A percentile compares a stretch with the other conserved stretches of the same genome.
These are phyloP conservation scores for Trichomonascaceae sp. DNA, from an alignment of 1,139 yeast genomes.

Conservation along the genomic window DNA sequence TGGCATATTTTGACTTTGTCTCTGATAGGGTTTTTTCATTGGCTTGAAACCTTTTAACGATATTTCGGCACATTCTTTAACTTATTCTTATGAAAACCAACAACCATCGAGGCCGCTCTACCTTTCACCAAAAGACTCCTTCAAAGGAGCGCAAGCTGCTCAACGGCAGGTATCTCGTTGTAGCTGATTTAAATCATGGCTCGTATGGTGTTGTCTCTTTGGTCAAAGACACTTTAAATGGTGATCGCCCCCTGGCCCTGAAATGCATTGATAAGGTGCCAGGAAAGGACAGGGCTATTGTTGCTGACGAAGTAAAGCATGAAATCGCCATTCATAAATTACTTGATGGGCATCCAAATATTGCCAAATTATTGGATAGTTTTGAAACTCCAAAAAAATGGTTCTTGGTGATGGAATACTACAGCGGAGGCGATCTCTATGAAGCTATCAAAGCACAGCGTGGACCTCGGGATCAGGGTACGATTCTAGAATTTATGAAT, in stretches of 20 bases:
- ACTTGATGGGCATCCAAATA: conserved; percentile 48
- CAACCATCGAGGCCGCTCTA: not conserved
- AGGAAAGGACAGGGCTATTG: conserved; percentile 5
- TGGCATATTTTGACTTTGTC: not conserved
- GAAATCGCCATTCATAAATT: conserved; percentile 66
- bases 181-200: conserved; percentile 82
- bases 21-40: not conserved
- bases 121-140: not conserved
- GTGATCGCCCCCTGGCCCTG: conserved; percentile 64
- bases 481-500: conserved; percentile 65
- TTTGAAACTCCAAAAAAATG: conserved; percentile 50
- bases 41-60: not conserved
- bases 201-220: conserved; percentile 89
- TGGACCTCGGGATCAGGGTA: conserved; percentile 56
- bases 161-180: conserved; percentile 56
- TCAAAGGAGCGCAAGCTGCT: conserved; percentile 6
- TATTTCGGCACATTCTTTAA: not conserved
- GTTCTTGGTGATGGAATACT: conserved; percentile 78
- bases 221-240: conserved; percentile 59
- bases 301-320: conserved; percentile 55
- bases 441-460: conserved; percentile 82
- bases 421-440: conserved; percentile 86
- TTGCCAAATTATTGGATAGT: conserved; percentile 64
- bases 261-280: conserved; percentile 53
- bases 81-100: not conserved